Conservation (phyloP, 169 alveolate species). For the Plasmodium chabaudi region DNA sequence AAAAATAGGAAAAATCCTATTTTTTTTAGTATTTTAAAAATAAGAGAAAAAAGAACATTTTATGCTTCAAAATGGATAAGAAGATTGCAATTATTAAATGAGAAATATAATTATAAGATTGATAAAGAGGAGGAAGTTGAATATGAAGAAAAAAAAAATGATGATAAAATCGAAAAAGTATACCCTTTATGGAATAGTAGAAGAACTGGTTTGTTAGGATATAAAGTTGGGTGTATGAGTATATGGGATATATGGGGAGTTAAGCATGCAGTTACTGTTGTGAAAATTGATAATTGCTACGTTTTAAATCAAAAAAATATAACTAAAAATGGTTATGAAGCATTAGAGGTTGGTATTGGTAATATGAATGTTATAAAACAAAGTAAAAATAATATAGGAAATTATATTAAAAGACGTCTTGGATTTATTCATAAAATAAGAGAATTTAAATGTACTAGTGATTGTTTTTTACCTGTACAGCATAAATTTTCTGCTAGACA, state of each 20-base stretch:
- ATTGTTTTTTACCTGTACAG: conserved; percentile 90
- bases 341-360: conserved; percentile 89
- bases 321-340: conserved; percentile 90
- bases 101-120: conserved; percentile 64
- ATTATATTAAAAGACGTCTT: conserved; percentile 81
- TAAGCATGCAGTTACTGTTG: conserved; percentile 89
- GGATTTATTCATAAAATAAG: conserved; percentile 86
- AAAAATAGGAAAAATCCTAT: background rate
- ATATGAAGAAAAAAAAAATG: conserved; percentile 70
- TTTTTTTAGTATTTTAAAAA: background rate
- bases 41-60: conserved; percentile 26
- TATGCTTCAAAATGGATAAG: conserved; percentile 74
- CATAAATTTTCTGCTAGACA: conserved; percentile 89
- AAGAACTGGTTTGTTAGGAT: conserved; percentile 87
- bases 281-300: conserved; percentile 87
- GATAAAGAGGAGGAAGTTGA: conserved; percentile 48
- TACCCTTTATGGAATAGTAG: conserved; percentile 74
- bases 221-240: conserved; percentile 91
- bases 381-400: conserved; percentile 86
- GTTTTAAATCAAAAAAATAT: conserved; percentile 87
- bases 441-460: conserved; percentile 90
- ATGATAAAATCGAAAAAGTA: conserved; percentile 48
- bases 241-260: conserved; percentile 93
- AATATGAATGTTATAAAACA: conserved; percentile 83
- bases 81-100: conserved; percentile 67